These are phyloP conservation scores for Bonia amplexicaulis DNA, from an alignment of 176 grass and related monocot genomes.

Conservation along the genomic window DNA sequence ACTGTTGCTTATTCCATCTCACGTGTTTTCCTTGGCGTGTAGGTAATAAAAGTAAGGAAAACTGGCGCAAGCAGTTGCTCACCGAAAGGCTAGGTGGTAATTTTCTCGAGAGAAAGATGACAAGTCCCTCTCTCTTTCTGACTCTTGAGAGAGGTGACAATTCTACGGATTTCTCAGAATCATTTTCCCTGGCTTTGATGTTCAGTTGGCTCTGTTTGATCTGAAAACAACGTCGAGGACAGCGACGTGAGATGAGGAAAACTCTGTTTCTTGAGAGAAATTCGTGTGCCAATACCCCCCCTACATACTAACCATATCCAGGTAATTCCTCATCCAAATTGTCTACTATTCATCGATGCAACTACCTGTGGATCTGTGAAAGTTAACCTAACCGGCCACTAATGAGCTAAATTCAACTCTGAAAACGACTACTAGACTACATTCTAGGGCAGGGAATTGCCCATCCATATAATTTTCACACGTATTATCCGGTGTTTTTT, in stretches of 20 bases:
- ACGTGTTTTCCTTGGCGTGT: too few species aligned
- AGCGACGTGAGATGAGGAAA: neutral
- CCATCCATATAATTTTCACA: neutral
- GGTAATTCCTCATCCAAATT: neutral
- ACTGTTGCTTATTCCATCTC: too few species aligned
- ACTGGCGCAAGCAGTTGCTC: too few species aligned
- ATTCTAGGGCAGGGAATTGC: slow-evolving; percentile 21
- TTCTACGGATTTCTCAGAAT: neutral
- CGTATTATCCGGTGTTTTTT: too few species aligned
- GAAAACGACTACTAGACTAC: neutral
- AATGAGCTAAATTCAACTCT: neutral
- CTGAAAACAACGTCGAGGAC: neutral
- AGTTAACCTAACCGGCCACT: neutral
- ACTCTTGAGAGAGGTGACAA: neutral
- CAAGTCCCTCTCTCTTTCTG: neutral
- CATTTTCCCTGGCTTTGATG: neutral
- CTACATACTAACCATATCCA: neutral
- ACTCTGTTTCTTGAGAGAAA: neutral
- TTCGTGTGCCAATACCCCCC: neutral
- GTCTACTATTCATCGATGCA: neutral
- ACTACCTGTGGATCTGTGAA: neutral
- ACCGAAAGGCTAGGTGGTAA: neutral
- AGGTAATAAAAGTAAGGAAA: too few species aligned
- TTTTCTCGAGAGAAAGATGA: neutral
- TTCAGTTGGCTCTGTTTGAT: neutral